Evolutionary conservation across 1,284 basidiomycete species (phyloP).

Genomic region (Kalmanozyma brasiliensis): DNA sequence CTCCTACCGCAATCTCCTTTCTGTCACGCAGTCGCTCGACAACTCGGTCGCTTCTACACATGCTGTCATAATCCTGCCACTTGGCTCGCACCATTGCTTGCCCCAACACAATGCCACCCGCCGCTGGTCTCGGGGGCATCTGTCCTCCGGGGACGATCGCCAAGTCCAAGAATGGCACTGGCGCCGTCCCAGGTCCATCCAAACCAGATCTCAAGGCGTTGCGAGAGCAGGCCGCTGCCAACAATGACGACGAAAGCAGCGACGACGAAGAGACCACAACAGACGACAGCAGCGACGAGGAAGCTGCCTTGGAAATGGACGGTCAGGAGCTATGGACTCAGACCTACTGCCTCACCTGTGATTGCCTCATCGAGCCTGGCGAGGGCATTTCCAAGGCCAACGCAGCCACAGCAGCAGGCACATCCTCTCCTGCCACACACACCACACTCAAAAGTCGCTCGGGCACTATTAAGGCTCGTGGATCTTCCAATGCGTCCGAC

Average conservation of each 20-base stretch:
- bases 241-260: slow-evolving; percentile 16
- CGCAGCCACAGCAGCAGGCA: not conserved
- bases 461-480: slow-evolving; percentile 54
- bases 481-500: slow-evolving; percentile 29
- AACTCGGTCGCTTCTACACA: slow-evolving; percentile 12
- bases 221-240: slow-evolving; percentile 6
- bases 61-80: slow-evolving; percentile 7
- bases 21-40: too few species aligned
- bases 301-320: slow-evolving; percentile 59
- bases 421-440: slow-evolving; percentile 17
- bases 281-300: slow-evolving; percentile 52
- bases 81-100: slow-evolving; percentile 3
- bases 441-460: slow-evolving; percentile 51
- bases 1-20: too few species aligned
- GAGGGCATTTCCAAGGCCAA: slow-evolving; percentile 43
- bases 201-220: slow-evolving; percentile 27
- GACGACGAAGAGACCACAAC: slow-evolving; percentile 42
- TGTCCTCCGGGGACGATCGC: slow-evolving; percentile 17
- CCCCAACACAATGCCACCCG: slow-evolving; percentile 24
- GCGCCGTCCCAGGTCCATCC: slow-evolving; percentile 11
- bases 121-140: slow-evolving; percentile 12
- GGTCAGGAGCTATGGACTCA: slow-evolving; percentile 62
- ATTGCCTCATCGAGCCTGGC: slow-evolving; percentile 61
- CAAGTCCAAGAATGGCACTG: slow-evolving; percentile 11
- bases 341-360: slow-evolving; percentile 59